Base-by-base conservation (phyloP, 225 moss, liverwort and hornwort genomes). In the Antitrichia curtipendula region DNA sequence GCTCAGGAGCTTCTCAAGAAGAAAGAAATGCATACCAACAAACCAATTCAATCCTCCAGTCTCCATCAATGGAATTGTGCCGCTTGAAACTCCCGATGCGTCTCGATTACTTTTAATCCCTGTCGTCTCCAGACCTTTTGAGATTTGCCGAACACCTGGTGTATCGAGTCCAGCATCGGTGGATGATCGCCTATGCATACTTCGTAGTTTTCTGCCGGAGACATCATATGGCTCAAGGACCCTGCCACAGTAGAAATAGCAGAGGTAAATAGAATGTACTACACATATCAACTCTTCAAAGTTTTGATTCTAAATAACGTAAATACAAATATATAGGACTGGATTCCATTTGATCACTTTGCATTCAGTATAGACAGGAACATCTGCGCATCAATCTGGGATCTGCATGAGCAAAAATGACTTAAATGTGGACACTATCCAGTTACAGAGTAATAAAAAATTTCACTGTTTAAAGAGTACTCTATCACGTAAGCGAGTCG, bases 21-120 rank as follows among this genome's bases (percentile, higher is more conserved):
- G 52, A 87, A 81, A 86, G 56, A 90, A 75, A 64, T 73, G 84
- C 94, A 74, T 91, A 96, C 96, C 96, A 74, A 96, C 96, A 85
- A 96, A 96, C 96, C 96, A 96, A 88, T 95, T 96, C 53, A 96
- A 86, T 76, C 96, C 96, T 77, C 96, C 96, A 86, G 93, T 96
- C 91, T 95, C 95, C 89, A 93, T 92, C 82, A 93, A 88, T 34
- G 92, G 87, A 57, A 93, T 76, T 86, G 93, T 90, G 80, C 93
- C 91, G 43, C 91, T 85, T 70, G 91, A 90, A 63, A 87, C 88
- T 88, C 91, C 92, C 29, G 70, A 74, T 82, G 82, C 91, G 75
- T 88, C 92, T 75, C 92, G 91, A 70, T 61, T 89, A 80, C 87
- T 91, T 79, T 68, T 91, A 65, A 38, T 85, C 60, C 88, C 87